Conservation (phyloP, 2,329 filamentous ascomycete species). For the Beauveria bassiana region DNA sequence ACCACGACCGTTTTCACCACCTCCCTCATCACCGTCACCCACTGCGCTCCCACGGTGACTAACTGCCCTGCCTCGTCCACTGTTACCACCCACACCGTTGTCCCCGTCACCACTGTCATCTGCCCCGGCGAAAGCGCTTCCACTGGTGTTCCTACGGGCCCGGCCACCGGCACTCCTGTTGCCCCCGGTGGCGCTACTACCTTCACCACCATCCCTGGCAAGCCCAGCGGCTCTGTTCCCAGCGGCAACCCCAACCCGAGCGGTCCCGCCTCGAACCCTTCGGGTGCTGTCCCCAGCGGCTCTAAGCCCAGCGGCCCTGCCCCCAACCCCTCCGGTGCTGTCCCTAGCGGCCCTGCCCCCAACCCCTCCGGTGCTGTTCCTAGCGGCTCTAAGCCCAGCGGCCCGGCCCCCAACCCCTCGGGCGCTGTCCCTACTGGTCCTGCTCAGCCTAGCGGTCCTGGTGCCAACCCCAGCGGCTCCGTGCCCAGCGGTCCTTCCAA, state of each 20-base stretch:
- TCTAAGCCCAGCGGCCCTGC: background rate
- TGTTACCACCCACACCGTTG: background rate
- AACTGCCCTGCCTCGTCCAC: constrained; percentile 12
- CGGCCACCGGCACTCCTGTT: background rate
- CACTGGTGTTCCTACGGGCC: background rate
- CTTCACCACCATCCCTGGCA: background rate
- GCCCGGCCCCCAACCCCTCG: background rate
- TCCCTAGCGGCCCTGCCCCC: background rate
- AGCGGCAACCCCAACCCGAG: background rate
- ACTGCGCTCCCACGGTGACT: constrained; percentile 1
- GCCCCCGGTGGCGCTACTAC: background rate
- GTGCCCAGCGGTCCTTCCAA: background rate
- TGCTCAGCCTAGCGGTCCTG: background rate
- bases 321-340: background rate
- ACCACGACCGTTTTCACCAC: constrained; percentile 9
- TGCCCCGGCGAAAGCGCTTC: background rate
- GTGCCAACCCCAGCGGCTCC: background rate
- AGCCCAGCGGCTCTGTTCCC: background rate
- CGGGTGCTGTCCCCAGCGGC: background rate
- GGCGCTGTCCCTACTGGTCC: background rate
- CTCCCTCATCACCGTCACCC: constrained; percentile 5
- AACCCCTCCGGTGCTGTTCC: background rate
- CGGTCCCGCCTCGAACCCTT: background rate
- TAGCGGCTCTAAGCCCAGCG: background rate
- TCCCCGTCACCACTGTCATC: constrained; percentile 7